Conservation (phyloP, 345 rosid species). For the Geranium rotundifolium region DNA sequence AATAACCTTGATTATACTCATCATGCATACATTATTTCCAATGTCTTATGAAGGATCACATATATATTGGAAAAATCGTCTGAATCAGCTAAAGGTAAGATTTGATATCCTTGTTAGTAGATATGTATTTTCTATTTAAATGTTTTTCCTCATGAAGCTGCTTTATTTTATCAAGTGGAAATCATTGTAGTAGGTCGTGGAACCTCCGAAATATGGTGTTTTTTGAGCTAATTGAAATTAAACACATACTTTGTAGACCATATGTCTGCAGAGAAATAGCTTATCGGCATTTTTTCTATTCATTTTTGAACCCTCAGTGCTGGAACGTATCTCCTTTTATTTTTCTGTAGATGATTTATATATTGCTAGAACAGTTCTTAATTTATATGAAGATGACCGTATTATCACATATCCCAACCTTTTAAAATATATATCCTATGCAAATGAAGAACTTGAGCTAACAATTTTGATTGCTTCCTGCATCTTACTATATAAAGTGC, state of each 20-base stretch:
- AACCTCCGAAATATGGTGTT: background rate
- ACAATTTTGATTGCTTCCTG: too few species aligned
- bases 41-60: constrained; percentile 60
- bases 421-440: too few species aligned
- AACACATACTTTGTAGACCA: too few species aligned
- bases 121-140: background rate
- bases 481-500: too few species aligned
- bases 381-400: too few species aligned
- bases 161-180: background rate
- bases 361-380: too few species aligned
- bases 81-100: constrained; percentile 57
- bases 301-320: too few species aligned
- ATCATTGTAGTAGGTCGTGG: background rate
- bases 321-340: too few species aligned
- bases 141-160: constrained; percentile 2
- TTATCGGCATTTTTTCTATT: background rate
- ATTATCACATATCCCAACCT: too few species aligned
- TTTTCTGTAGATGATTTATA: too few species aligned
- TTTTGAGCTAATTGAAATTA: too few species aligned
- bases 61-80: constrained; percentile 50
- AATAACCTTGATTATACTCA: constrained; percentile 47
- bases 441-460: too few species aligned
- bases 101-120: background rate
- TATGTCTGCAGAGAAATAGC: background rate
- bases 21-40: constrained; percentile 56